Percentiles rank a stretch among this genome's conserved stretches.
These are phyloP conservation scores for Allantophomopsis cytisporea DNA, from an alignment of 2,329 filamentous ascomycete species.

Conservation along the genomic window DNA sequence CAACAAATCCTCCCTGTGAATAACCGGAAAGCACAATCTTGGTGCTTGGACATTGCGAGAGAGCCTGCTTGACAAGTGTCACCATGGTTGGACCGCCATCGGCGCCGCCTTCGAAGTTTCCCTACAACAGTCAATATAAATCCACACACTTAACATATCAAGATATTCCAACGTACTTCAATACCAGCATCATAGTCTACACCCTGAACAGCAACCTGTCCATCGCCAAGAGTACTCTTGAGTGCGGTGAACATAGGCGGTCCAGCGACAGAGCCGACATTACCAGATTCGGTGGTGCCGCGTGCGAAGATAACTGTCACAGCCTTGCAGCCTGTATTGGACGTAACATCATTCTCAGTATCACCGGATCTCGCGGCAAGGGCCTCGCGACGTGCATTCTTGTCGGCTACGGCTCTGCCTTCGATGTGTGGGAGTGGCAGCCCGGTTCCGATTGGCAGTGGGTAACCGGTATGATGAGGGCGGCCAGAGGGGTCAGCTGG, in stretches of 20 bases:
- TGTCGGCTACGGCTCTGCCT: too few species aligned
- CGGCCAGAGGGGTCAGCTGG: too few species aligned
- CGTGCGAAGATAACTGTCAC: constrained; percentile 33
- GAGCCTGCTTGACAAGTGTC: constrained; percentile 14
- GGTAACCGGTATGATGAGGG: too few species aligned
- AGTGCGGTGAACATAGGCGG: constrained; percentile 17
- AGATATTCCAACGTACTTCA: not conserved
- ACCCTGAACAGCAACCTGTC: constrained; percentile 14
- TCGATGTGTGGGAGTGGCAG: too few species aligned
- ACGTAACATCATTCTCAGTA: too few species aligned
- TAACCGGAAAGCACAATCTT: constrained; percentile 1
- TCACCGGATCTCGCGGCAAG: too few species aligned
- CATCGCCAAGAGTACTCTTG: constrained; percentile 7
- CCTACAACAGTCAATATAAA: constrained; percentile 1
- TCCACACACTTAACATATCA: too few species aligned
- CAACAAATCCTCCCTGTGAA: not conserved
- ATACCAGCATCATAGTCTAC: constrained; percentile 19
- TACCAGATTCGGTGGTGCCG: constrained; percentile 32
- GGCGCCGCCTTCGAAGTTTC: constrained; percentile 11
- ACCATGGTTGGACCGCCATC: not conserved
- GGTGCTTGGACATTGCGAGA: constrained; percentile 2
- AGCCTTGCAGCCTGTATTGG: constrained; percentile 16
- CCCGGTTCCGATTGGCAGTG: too few species aligned
- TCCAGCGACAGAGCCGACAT: constrained; percentile 23
- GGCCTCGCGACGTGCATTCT: too few species aligned